These are phyloP conservation scores for Tremellales sp. DNA, from an alignment of 1,284 basidiomycete genomes.

Conservation along the genomic window DNA sequence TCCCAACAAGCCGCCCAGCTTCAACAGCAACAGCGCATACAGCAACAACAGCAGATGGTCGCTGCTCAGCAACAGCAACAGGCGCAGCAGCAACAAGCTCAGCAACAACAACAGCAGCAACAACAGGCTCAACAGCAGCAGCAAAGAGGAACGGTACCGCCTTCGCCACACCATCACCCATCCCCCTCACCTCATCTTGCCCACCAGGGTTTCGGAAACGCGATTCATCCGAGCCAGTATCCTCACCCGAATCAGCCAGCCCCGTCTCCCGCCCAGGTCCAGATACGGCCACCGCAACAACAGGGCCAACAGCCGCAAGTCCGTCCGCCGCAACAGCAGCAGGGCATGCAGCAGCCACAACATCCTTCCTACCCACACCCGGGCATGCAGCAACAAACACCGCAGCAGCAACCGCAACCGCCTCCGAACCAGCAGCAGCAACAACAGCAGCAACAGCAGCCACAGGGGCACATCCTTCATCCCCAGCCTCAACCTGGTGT, in stretches of 20 bases:
- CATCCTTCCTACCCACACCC: background rate
- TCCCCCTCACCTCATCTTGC: constrained; percentile 40
- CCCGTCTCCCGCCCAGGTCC: constrained; percentile 11
- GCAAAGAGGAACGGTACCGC: constrained; percentile 7
- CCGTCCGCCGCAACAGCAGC: constrained; percentile 13
- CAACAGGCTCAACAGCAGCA: constrained; percentile 15
- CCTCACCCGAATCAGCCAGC: constrained; percentile 22
- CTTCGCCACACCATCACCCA: constrained; percentile 35
- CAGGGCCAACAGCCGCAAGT: constrained; percentile 16
- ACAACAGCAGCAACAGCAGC: constrained; percentile 17
- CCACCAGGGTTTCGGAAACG: constrained; percentile 34
- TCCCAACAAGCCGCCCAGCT: constrained; percentile 23
- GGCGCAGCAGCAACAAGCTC: constrained; percentile 11
- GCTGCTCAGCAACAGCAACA: constrained; percentile 8
- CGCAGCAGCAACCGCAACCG: constrained; percentile 10
- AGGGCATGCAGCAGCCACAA: constrained; percentile 1
- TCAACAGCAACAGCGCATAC: constrained; percentile 10
- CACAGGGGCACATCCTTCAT: constrained; percentile 5
- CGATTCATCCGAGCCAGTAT: constrained; percentile 28
- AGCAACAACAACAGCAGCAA: constrained; percentile 13
- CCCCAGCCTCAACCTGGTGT: constrained; percentile 21
- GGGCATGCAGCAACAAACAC: constrained; percentile 5
- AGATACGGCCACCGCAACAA: constrained; percentile 21
- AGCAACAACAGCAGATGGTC: constrained; percentile 4
- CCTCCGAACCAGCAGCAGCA: constrained; percentile 12